Conservation (phyloP, 2,329 filamentous ascomycete genomes). For the Scedosporium aurantiacum region DNA sequence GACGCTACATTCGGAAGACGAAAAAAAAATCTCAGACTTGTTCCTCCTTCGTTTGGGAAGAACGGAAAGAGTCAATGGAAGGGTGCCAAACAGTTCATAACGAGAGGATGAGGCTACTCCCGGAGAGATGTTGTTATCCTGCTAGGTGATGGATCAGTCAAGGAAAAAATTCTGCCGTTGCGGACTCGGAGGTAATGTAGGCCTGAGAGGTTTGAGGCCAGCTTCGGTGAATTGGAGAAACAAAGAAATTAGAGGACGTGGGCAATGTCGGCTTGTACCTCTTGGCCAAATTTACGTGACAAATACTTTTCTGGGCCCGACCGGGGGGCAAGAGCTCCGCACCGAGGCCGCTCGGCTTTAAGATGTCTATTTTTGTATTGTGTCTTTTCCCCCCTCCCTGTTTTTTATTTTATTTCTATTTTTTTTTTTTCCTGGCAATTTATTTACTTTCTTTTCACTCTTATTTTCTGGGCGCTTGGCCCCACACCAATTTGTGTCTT, state of each 20-base stretch:
- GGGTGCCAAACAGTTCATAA: too few relatives aligned
- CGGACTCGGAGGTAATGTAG: slow-evolving; percentile 5
- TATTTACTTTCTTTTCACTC: too few relatives aligned
- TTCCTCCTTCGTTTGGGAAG: background rate
- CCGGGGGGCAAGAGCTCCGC: background rate
- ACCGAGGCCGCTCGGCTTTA: slow-evolving; percentile 5
- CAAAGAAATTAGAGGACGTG: background rate
- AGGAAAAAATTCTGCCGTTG: background rate
- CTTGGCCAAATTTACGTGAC: background rate
- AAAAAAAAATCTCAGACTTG: too few relatives aligned
- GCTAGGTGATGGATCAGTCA: background rate
- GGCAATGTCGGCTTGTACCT: background rate
- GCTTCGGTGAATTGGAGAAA: background rate
- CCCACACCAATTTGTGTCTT: too few relatives aligned
- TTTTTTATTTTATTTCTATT: too few relatives aligned
- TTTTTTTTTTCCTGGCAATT: too few relatives aligned
- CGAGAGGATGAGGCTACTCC: background rate
- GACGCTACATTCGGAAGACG: too few relatives aligned
- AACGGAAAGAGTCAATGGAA: background rate
- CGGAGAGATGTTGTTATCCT: background rate
- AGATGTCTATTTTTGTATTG: background rate
- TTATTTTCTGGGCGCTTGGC: too few relatives aligned
- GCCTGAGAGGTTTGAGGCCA: background rate
- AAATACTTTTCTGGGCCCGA: background rate
- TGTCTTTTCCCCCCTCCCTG: background rate